Percentiles rank a stretch among this genome's conserved stretches.
Evolutionary conservation across 495 filamentous ascomycete genomes (phyloP).

Genomic region (Xylaria telfairii): DNA sequence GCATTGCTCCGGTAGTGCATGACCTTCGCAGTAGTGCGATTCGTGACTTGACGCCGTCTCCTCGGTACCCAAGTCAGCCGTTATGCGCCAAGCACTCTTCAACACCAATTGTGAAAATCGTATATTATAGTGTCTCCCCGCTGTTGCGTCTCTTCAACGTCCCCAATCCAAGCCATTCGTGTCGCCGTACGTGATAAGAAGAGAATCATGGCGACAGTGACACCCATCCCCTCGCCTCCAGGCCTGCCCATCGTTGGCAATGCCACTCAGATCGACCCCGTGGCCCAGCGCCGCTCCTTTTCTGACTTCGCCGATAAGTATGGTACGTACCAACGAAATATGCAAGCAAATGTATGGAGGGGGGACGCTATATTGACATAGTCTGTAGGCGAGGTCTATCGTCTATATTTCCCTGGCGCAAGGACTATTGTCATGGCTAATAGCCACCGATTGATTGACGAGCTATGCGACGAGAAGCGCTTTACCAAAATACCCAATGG

Average conservation of each 20-base stretch:
- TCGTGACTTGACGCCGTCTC: neutral
- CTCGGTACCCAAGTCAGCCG: neutral
- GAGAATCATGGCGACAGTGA: constrained; percentile 32
- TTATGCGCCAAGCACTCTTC: constrained; percentile 12
- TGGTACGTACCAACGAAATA: constrained; percentile 30
- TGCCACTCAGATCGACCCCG: constrained; percentile 34
- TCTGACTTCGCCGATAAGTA: constrained; percentile 37
- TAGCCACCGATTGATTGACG: constrained; percentile 64
- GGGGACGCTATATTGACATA: constrained; percentile 7
- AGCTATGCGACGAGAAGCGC: constrained; percentile 70
- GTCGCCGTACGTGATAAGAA: neutral
- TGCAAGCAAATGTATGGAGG: neutral
- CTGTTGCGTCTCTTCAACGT: neutral
- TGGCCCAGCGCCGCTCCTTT: constrained; percentile 32
- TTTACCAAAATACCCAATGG: constrained; percentile 63
- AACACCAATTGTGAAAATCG: neutral
- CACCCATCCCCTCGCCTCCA: constrained; percentile 40
- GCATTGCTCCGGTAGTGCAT: constrained; percentile 14
- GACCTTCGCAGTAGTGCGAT: neutral
- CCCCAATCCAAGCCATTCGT: neutral
- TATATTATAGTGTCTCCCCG: constrained; percentile 1
- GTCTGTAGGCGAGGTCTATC: constrained; percentile 35
- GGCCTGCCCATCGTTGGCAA: constrained; percentile 39
- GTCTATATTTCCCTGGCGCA: constrained; percentile 34
- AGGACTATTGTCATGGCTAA: constrained; percentile 46